Base-by-base conservation (phyloP, 2,329 filamentous ascomycete species). In the Fusarium proliferatum region DNA sequence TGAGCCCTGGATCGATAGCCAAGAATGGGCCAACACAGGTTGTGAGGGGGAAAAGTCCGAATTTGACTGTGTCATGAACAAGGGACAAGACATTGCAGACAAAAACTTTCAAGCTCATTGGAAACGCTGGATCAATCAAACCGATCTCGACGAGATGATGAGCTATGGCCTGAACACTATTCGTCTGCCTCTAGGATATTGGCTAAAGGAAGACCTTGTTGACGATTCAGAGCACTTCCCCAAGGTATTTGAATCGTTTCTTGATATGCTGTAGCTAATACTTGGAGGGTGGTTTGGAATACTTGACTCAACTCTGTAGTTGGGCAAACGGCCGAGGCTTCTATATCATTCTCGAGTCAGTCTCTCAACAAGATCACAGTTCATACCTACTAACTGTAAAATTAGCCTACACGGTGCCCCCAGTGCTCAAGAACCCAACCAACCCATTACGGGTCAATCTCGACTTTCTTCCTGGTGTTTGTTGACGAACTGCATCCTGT, bases 181-280 rank as follows among this genome's bases (percentile, higher is more conserved):
- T 52, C 83, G 87, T 9, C 84, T 90, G 28, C 87, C 88, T 0
- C 79, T 89, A 7, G 88, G 88, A 13, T 90, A 88, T 78, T 90
- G 87, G 87, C 80, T 89, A 42, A 81, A 85, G 45, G 86, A 88
- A 74, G 82, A 83, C 42, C 77, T 88, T 5, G 85, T 89, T 16
- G 82, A 87, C 61, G 60, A 81, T 48, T 85, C 82, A 36, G 87
- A 89, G 78, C 81, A 87, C 66, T 89, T 89, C 63, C 86, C 87
- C 7, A 78, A 72, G 71, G 77, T 75, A 56, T 9, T 38, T 21
- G 4, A n/a, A 51, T 6, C 21, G 13, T 23, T 34, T 28, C 15
- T 6, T n/a, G 11, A 9, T 9, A 21, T n/a, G 9, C 7, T 26
- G 7, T 21, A 10, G 9, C 19, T 52, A 21, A 51, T 33, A 52